A percentile compares a stretch with the other conserved stretches of the same genome.
Conservation (phyloP, 2,329 filamentous ascomycete genomes). For the Nakataea oryzae region DNA sequence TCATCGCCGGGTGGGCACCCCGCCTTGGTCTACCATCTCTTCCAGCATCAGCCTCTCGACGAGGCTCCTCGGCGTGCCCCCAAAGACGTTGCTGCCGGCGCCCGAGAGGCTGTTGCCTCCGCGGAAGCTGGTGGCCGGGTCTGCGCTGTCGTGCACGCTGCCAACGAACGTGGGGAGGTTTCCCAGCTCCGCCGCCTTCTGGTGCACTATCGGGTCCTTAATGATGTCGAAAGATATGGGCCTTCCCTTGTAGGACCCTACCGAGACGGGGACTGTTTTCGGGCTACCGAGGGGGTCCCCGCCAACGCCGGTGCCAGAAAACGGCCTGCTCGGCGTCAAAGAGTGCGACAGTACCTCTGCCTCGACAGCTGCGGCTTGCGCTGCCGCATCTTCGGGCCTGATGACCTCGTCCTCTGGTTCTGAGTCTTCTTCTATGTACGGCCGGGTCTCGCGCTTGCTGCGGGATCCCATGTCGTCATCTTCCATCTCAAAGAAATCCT, state of each 20-base stretch:
- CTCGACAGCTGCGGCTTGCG: not conserved
- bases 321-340: not conserved
- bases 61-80: constrained; percentile 18
- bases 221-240: constrained; percentile 26
- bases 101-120: constrained; percentile 12
- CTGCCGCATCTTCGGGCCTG: not conserved
- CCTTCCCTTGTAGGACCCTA: constrained; percentile 28
- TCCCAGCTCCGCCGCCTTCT: constrained; percentile 25
- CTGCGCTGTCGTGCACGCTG: constrained; percentile 22
- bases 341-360: not conserved
- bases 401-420: constrained; percentile 2
- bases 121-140: constrained; percentile 16
- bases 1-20: not conserved
- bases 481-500: constrained; percentile 11
- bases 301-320: not conserved
- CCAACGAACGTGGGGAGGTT: constrained; percentile 28
- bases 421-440: constrained; percentile 7
- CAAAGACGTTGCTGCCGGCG: not conserved
- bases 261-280: constrained; percentile 8
- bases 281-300: constrained; percentile 1
- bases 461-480: constrained; percentile 17
- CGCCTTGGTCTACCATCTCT: constrained; percentile 6
- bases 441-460: not conserved
- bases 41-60: constrained; percentile 20
- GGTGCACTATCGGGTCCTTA: constrained; percentile 23